A percentile compares a stretch with the other conserved stretches of the same genome.
phyloP scores from a whole-genome alignment of 352 stramenopile genomes.

The Globisporangium parvum region DNA sequence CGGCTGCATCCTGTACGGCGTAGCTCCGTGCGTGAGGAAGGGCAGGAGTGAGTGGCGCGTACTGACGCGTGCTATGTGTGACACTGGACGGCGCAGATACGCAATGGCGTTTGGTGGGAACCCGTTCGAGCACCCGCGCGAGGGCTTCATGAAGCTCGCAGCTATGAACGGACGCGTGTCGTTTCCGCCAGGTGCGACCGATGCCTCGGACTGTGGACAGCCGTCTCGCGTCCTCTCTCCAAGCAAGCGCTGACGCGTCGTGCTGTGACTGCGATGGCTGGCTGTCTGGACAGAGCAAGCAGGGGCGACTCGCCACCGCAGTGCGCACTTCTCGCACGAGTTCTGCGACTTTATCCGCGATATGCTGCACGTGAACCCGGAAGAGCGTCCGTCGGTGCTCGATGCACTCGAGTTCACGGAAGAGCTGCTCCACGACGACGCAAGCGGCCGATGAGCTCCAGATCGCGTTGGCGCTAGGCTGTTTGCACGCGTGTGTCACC shows the following conservation, averaged over 20 bases:
- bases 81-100: slow-evolving; percentile 33
- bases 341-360: slow-evolving; percentile 87
- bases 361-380: slow-evolving; percentile 80
- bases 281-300: slow-evolving; percentile 67
- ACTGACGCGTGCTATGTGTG: not conserved
- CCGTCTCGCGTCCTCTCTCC: too few relatives aligned
- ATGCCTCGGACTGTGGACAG: too few relatives aligned
- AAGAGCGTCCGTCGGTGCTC: slow-evolving; percentile 71
- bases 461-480: too few relatives aligned
- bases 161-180: slow-evolving; percentile 71
- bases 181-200: slow-evolving; percentile 52
- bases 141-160: slow-evolving; percentile 83
- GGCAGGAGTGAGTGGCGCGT: not conserved
- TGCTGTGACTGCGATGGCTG: not conserved
- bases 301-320: slow-evolving; percentile 55
- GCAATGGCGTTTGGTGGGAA: slow-evolving; percentile 82
- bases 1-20: slow-evolving; percentile 68
- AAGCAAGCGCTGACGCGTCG: not conserved
- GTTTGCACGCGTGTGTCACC: not conserved
- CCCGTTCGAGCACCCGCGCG: slow-evolving; percentile 71
- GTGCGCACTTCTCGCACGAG: slow-evolving; percentile 61
- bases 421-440: slow-evolving; percentile 66
- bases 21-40: not conserved
- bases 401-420: slow-evolving; percentile 80
- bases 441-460: slow-evolving; percentile 25